phyloP scores from a whole-genome alignment of 768 basidiomycete species.

The Leccinum olivaceopallidum region DNA sequence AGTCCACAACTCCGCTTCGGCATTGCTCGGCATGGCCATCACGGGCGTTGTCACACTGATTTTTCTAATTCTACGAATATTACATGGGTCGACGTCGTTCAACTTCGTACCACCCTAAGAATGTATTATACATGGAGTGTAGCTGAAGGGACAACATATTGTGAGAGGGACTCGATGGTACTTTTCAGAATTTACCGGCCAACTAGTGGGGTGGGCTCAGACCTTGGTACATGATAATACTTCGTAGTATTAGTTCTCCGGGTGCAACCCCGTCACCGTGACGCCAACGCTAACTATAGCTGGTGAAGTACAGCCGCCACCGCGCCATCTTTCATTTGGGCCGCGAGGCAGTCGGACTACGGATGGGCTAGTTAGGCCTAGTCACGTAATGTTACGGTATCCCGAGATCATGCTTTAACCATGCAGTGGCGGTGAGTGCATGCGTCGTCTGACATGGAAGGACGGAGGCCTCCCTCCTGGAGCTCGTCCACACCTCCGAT shows the following conservation, averaged over 20 bases:
- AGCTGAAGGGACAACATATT: neutral
- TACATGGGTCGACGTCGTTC: neutral
- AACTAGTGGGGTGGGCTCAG: neutral
- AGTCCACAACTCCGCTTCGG: neutral
- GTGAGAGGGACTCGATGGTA: neutral
- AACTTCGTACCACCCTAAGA: neutral
- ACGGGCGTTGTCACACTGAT: neutral
- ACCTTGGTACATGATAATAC: no score
- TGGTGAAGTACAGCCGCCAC: neutral
- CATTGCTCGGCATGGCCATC: neutral
- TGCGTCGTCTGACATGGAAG: conserved; percentile 3
- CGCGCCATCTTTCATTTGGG: conserved; percentile 14
- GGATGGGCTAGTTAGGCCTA: neutral
- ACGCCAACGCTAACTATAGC: no score
- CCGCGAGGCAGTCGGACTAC: conserved; percentile 18
- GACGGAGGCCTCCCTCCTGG: neutral
- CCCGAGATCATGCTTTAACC: conserved; percentile 29
- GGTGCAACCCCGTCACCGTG: no score
- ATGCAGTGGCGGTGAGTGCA: conserved; percentile 33
- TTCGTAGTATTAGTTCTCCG: no score
- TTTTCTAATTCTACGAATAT: neutral
- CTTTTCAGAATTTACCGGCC: neutral
- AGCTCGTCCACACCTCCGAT: conserved; percentile 5
- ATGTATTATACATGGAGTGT: neutral
- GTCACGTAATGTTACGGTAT: conserved; percentile 33